Base-by-base conservation (phyloP, 495 filamentous ascomycete genomes). In the Baudoinia panamericana region DNA sequence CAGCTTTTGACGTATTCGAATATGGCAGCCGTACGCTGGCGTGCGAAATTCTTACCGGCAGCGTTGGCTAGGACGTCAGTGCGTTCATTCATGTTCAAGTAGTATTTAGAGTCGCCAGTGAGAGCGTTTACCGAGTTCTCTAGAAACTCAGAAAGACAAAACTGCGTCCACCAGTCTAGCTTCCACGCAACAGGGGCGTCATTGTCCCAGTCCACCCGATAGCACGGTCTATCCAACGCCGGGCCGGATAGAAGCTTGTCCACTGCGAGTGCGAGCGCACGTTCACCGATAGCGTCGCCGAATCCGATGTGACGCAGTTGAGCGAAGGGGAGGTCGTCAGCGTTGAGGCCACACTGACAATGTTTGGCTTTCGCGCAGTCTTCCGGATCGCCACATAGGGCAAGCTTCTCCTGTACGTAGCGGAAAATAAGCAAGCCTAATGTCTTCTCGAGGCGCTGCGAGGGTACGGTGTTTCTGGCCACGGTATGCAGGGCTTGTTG, bases 1-100 rank as follows among this genome's bases (percentile, higher is more conserved):
- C 90, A 95, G 17, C 76, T 73, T 25, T 86, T 70, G 30, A 93
- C 76, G 37, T 93, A 82, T 46, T 93, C 80, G 48, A 95, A 97
- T 5, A 97, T 64, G 53, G 39, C 22, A 23, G 8, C 19, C 2
- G 31, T 36, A 17, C 52, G 25, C 11, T 16, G 24, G 6, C 36
- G 36, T 2, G 41, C 42, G 9, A 50, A 29, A 13, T 45, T 41
- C 17, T 12, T 24, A 5, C 41, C 42, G 16, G 42, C 47, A 2
- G 32, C 36, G 9, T 21, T 2, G 5, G 23, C 32, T 10, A 44
- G 19, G 20, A 26, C 17, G 4, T 41, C 5, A 9, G 12, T 18
- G 17, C n/a, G n/a, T n/a, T n/a, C n/a, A n/a, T n/a, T n/a, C n/a
- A n/a, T n/a, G n/a, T n/a, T 46, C 43, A 33, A 33, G 30, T 16